Evolutionary conservation across 768 basidiomycete species (phyloP).

Genomic region (Mycena crocata): DNA sequence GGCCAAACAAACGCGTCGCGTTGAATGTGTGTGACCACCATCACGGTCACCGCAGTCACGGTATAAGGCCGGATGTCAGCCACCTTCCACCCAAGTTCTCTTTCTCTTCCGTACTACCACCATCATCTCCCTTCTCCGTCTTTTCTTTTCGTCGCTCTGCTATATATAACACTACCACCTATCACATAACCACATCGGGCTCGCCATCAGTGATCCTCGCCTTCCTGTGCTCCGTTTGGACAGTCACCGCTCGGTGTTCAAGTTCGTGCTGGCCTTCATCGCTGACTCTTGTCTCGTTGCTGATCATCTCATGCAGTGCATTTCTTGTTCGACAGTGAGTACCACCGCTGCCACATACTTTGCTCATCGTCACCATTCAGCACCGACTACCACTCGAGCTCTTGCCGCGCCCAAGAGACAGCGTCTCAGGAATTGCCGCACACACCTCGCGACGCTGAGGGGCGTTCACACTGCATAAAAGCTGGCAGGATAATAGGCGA

Average conservation of each 20-base stretch:
- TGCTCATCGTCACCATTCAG: neutral
- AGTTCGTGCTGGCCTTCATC: neutral
- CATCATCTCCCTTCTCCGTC: neutral
- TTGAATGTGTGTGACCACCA: neutral
- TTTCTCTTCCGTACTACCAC: neutral
- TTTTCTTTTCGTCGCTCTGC: neutral
- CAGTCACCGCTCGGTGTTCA: neutral
- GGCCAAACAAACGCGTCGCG: neutral
- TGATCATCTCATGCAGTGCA: too few species aligned
- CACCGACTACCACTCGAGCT: neutral
- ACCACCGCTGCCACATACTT: neutral
- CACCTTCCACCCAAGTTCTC: neutral
- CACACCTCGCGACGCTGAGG: conserved; percentile 9
- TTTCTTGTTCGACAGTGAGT: neutral
- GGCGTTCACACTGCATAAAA: conserved; percentile 12
- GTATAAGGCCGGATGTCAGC: neutral
- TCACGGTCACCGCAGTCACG: neutral
- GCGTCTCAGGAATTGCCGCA: neutral
- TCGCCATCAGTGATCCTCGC: conserved; percentile 5
- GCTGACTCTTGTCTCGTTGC: too few species aligned
- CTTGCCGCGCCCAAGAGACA: conserved; percentile 6
- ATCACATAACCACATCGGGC: conserved; percentile 17
- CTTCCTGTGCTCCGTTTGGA: conserved; percentile 22
- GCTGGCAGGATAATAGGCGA: conserved; percentile 1
- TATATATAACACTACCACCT: conserved; percentile 27